Base-by-base conservation (phyloP, 306 rosid species). In the Dryas drummondii region DNA sequence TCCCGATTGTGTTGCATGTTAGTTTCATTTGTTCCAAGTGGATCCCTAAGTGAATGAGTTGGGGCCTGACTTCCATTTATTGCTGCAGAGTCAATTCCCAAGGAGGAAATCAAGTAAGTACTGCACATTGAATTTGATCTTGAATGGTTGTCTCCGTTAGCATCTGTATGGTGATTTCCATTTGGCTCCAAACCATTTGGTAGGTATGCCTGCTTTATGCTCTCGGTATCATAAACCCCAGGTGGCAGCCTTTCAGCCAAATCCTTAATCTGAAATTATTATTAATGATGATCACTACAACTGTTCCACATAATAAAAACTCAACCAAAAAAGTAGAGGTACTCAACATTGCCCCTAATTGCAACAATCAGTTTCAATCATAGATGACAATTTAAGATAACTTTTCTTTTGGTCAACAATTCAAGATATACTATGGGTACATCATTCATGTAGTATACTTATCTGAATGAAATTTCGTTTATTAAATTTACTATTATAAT, bases 191-290 rank as follows among this genome's bases (percentile, higher is more conserved):
- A 64, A 70, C 97, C 91, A 77, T 89, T 91, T 50, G 89, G 88
- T 44, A 76, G 84, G 80, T 80, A 84, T 60, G 85, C 81, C 45
- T 86, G 74, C 76, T 84, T 85, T 78, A 88, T 83, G 81, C 82
- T 90, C 82, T 88, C 92, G 1, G 85, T 41, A 66, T 83, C 96
- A 76, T 89, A 87, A 52, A 77, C 89, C 72, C 94, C 99, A 71
- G 96, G 92, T 52, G 97, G 97, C 68, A 92, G 82, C 78, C 89
- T 90, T 90, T 89, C 96, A n/a, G 98, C 98, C 68, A 94, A 68
- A 85, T 87, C 97, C 90, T 89, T 94, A 56, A 94, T 88, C 99
- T 94, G 91, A 66, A 84, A 85, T 53, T 58, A 78, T 74, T 79
- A 51, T 62, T 52, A 68, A 68, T 62, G 55, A 55, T 13, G 79